Evolutionary conservation across 306 rosid genomes (phyloP), one percentile per base, ranked within the genome.

Genomic region (Amphicarpaea edgeworthii): DNA sequence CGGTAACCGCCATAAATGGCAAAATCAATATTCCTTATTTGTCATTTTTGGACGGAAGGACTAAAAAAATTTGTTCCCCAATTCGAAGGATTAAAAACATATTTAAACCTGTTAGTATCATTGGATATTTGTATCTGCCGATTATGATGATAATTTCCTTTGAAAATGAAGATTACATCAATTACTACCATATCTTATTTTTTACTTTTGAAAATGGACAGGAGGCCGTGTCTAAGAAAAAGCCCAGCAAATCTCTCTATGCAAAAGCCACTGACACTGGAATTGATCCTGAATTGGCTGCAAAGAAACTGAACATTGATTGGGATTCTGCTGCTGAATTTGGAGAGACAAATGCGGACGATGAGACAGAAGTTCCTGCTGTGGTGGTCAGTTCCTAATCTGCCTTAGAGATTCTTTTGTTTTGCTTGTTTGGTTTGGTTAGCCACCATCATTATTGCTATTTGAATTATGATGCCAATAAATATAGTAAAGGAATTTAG

Each of bases 321-420:
- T 95, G 99, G 99, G 97, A 95, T 87, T 78, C 97, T 59, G 99
- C 97, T 20, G 97, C 99, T 60, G 97, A 95, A 78, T 80, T 92
- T 70, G 96, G 89, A 41, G 97, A 89, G 50, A 45, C 74, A 21
- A 81, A 78, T 68, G 80, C 1, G 19, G 85, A 72, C 10, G 86
- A 87, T 61, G 93, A 90, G n/a, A 15, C 82, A 1, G 93, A 92
- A 72, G 97, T 95, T 53, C 97, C 99, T 41, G n/a, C 97, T 0
- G 89, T 34, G 3, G 73, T 95, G 97, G 99, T 95, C 75, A 79
- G 97, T 86, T 81, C 77, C 83, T 78, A 75, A 76, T 65, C 59
- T 75, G 38, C 61, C 70, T 38, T 58, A 6, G 10, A 78, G 59
- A 43, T 81, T 59, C 38, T 38, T 12, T 15, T 43, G n/a, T 55